Conservation (phyloP, 139 green algal genomes). For the Picochlorum sp. region DNA sequence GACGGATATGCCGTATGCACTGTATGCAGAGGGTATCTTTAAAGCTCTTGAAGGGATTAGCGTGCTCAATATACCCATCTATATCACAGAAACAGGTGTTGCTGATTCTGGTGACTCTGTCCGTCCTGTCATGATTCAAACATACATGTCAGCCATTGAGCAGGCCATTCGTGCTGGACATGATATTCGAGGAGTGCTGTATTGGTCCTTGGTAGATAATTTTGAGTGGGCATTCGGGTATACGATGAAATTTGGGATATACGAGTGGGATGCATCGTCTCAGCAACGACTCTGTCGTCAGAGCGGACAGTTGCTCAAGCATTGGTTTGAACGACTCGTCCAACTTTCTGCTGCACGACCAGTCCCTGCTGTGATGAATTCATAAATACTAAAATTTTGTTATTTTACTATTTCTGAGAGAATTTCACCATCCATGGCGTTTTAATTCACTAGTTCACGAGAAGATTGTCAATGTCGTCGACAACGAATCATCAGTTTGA, state of each 20-base stretch:
- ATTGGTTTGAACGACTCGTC: slow-evolving; percentile 15
- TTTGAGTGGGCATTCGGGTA: slow-evolving; percentile 59
- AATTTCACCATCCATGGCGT: too few species aligned
- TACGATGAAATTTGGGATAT: slow-evolving; percentile 46
- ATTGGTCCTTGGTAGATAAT: slow-evolving; percentile 62
- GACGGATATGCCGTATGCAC: slow-evolving; percentile 79
- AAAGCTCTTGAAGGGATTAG: slow-evolving; percentile 19
- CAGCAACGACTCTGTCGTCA: slow-evolving; percentile 10
- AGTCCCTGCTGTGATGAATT: too few species aligned
- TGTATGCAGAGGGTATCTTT: slow-evolving; percentile 55
- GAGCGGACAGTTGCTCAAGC: slow-evolving; percentile 11
- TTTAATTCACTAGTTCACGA: too few species aligned
- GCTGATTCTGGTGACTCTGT: slow-evolving; percentile 48
- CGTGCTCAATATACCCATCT: slow-evolving; percentile 57
- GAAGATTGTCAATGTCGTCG: too few species aligned
- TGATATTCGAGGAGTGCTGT: slow-evolving; percentile 45
- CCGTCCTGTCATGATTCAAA: slow-evolving; percentile 21
- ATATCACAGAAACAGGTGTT: slow-evolving; percentile 78
- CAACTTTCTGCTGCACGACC: too few species aligned
- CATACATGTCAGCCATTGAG: slow-evolving; percentile 39
- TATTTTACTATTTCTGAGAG: too few species aligned
- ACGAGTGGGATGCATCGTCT: slow-evolving; percentile 14
- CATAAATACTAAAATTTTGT: too few species aligned
- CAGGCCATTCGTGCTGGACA: slow-evolving; percentile 6
- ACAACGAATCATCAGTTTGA: too few species aligned